A percentile compares a stretch with the other conserved stretches of the same genome.
phyloP scores from a whole-genome alignment of 1,284 basidiomycete species.

The Sporisorium graminicola region DNA sequence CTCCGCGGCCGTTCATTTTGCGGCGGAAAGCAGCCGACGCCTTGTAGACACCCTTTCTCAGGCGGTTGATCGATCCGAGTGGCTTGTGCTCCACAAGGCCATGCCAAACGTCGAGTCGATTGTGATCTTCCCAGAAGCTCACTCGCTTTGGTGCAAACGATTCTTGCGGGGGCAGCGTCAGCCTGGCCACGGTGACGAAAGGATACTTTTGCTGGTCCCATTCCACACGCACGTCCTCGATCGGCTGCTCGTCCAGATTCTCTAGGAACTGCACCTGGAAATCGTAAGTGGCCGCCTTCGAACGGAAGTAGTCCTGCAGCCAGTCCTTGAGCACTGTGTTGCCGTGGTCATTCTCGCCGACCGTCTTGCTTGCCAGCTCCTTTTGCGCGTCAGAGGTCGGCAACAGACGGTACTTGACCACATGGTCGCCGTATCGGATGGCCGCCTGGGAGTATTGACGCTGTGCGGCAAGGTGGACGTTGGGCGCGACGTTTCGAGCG shows the following conservation, averaged over 20 bases:
- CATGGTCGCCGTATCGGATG: constrained; percentile 60
- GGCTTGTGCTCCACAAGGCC: constrained; percentile 55
- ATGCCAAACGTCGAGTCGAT: constrained; percentile 60
- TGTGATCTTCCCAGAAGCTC: constrained; percentile 60
- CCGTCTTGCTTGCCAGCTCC: constrained; percentile 24
- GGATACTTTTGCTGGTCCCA: constrained; percentile 63
- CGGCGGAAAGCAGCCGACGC: constrained; percentile 32
- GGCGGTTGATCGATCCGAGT: constrained; percentile 57
- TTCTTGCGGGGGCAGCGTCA: constrained; percentile 59
- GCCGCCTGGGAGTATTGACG: constrained; percentile 60
- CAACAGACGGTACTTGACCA: constrained; percentile 60
- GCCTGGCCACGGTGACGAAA: constrained; percentile 52
- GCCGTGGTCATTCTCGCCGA: constrained; percentile 36
- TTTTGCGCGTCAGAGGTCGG: constrained; percentile 45
- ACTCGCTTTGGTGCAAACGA: constrained; percentile 48
- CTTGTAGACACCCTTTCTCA: constrained; percentile 56
- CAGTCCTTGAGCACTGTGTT: constrained; percentile 40
- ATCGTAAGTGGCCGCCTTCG: constrained; percentile 51
- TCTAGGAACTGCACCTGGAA: constrained; percentile 61
- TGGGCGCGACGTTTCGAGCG: constrained; percentile 51
- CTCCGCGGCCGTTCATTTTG: constrained; percentile 32
- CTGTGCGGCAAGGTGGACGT: constrained; percentile 51
- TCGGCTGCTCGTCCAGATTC: constrained; percentile 57
- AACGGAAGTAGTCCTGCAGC: constrained; percentile 39
- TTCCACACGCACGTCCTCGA: constrained; percentile 54